A percentile compares a stretch with the other conserved stretches of the same genome.
Conservation (phyloP, 129 eudicot species). For the Chrysanthemum lavandulifolium region DNA sequence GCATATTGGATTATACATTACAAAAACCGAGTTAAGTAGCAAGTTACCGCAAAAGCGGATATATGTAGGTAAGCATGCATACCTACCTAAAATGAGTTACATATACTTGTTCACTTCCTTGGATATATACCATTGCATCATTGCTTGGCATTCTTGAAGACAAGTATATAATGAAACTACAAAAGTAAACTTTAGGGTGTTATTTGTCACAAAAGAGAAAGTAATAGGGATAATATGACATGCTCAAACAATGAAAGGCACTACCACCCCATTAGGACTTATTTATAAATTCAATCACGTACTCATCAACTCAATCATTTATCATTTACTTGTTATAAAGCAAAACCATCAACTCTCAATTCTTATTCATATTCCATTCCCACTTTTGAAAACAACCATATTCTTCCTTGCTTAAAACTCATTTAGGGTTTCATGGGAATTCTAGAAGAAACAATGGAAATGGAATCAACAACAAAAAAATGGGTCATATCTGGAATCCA, state of each 20-base stretch:
- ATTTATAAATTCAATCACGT: constrained; percentile 25
- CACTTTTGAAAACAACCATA: constrained; percentile 25
- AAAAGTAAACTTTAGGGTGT: constrained; percentile 7
- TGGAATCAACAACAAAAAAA: constrained; percentile 39
- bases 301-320: constrained; percentile 23
- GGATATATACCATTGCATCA: no score
- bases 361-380: constrained; percentile 3
- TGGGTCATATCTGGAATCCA: constrained; percentile 57
- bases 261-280: not conserved
- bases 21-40: no score
- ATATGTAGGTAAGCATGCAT: no score
- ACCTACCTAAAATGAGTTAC: no score
- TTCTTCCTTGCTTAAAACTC: not conserved
- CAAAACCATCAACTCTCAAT: constrained; percentile 19
- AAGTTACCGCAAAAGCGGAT: no score
- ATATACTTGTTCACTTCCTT: no score
- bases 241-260: constrained; percentile 1
- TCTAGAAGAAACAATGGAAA: constrained; percentile 23
- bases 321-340: not conserved
- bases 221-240: not conserved
- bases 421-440: constrained; percentile 33
- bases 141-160: no score
- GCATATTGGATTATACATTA: no score
- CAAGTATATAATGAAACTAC: not conserved
- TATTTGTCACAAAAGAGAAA: not conserved